Base-by-base conservation (phyloP, 805 yeast genomes). In the Diddensiella santjacobensis region DNA sequence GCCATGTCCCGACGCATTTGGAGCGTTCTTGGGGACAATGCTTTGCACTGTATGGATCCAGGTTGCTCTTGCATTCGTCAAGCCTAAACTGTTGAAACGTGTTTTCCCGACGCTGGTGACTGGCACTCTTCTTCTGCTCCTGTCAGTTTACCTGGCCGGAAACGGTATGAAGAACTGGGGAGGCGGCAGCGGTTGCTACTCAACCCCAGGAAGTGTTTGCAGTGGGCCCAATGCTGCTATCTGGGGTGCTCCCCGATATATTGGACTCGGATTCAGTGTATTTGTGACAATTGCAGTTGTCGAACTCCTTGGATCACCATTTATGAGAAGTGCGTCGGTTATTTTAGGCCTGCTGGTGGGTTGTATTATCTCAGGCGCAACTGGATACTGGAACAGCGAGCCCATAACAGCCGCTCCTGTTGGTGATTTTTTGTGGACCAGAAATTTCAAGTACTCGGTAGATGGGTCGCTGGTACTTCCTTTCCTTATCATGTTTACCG, bases 1-100 rank as follows among this genome's bases (percentile, higher is more conserved):
- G 48, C 71, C 89, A 5, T 84, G 91, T 68, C 88, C 88, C 10
- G 82, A 80, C 51, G 91, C 88, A 1, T 84, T 83, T 59, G 91
- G 91, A 57, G 74, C 75, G 19, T 72, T 84, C 22, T 67, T 84
- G 51, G 90, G 81, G 36, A 80, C 87, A 6, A 41, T 41, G 44
- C 17, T 81, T 84, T 20, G 70, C 73, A 39, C 74, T 74, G 17
- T 82, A 87, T 67, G 80, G 38, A 57, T 84, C 18, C 88, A 82
- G 71, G 72, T 84, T 37, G 54, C 71, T 2, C 59, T 82, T 31
- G 81, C 88, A 0, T 84, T 84, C 62, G 63, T 80, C 59, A 90
- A 90, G 6, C 75, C 89, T 5, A 72, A 69, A 19, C 53, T 71
- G 3, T 69, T 84, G 54, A 85, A 83, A 60, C 77, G 70, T 49